These are phyloP conservation scores for Phytophthora fragariae DNA, from an alignment of 352 stramenopile species.

Conservation along the genomic window DNA sequence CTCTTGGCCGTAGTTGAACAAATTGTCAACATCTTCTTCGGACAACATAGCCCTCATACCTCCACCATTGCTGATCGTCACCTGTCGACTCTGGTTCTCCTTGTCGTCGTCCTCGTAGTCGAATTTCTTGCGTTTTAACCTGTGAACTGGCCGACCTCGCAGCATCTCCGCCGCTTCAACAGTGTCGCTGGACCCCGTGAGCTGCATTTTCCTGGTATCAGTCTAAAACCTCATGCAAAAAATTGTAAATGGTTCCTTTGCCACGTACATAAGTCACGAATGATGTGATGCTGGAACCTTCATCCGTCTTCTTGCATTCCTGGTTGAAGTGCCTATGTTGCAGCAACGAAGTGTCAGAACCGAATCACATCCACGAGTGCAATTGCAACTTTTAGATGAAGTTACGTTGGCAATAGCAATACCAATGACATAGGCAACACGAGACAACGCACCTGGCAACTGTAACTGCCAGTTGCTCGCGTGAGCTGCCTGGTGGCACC, in stretches of 20 bases:
- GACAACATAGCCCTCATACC: conserved; percentile 12
- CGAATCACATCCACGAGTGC: neutral
- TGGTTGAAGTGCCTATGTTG: conserved; percentile 67
- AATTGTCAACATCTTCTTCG: conserved; percentile 31
- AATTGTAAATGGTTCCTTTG: neutral
- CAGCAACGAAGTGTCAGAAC: conserved; percentile 8
- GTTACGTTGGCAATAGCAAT: conserved; percentile 3
- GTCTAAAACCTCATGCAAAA: neutral
- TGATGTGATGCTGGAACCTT: conserved; percentile 66
- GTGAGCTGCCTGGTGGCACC: conserved; percentile 52
- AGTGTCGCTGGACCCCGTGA: conserved; percentile 35
- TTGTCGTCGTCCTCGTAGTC: conserved; percentile 34
- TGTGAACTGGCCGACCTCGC: conserved; percentile 13
- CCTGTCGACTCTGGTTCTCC: conserved; percentile 41
- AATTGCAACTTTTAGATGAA: conserved; percentile 2
- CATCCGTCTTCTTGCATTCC: conserved; percentile 68
- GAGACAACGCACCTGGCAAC: conserved; percentile 59
- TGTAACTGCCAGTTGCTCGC: conserved; percentile 62
- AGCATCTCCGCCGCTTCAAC: conserved; percentile 23
- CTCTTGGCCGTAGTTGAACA: conserved; percentile 28
- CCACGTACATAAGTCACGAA: conserved; percentile 73
- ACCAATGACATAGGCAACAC: neutral
- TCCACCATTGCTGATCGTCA: conserved; percentile 5
- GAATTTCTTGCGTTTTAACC: conserved; percentile 22
- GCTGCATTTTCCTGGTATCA: conserved; percentile 13